Evolutionary conservation across 129 eudicot genomes (phyloP), one percentile per base, ranked within the genome.

Genomic region (Calendula officinalis): DNA sequence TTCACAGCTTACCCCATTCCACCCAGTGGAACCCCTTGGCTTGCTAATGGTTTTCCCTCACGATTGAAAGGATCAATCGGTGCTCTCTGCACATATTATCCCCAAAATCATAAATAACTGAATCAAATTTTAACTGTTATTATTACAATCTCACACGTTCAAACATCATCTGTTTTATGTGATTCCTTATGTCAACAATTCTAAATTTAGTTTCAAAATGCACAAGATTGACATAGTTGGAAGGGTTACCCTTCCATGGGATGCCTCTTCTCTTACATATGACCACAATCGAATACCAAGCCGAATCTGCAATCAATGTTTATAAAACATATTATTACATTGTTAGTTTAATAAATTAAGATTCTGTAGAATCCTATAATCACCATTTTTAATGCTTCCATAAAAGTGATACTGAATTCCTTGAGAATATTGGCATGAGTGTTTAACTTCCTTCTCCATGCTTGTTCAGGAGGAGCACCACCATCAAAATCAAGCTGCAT

Each of bases 211-310:
- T 22, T 42, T 39, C 6, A 14, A 12, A 33, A 53, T 2, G 42
- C 4, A 56, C 17, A 52, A 40, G 43, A 34, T 15, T 56, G 45
- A 57, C 10, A 66, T 35, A 56, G 48, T 49, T 36, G 33, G 61
- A 77, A 63, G 14, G 52, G 13, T 71, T 85, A 91, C 96, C 82
- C 98, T 92, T 85, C 98, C 98, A 69, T 92, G 84, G n/a, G 98
- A 88, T 44, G 98, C 98, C 70, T 91, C 98, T 73, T 91, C 96
- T 67, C 98, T 77, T 41, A 91, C 91, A 70, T 88, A 92, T 37
- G 92, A 80, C 96, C 96, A 92, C 41, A 92, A 62, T 1, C 98
- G 96, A 49, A 92, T 57, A 8, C 98, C 98, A 75, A 92, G 98
- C 10, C 82, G 74, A 70, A 92, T 66, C 98, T 92, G 70, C 59